These are phyloP conservation scores for Climacium dendroides DNA, from an alignment of 225 moss, liverwort and hornwort genomes.

Conservation along the genomic window DNA sequence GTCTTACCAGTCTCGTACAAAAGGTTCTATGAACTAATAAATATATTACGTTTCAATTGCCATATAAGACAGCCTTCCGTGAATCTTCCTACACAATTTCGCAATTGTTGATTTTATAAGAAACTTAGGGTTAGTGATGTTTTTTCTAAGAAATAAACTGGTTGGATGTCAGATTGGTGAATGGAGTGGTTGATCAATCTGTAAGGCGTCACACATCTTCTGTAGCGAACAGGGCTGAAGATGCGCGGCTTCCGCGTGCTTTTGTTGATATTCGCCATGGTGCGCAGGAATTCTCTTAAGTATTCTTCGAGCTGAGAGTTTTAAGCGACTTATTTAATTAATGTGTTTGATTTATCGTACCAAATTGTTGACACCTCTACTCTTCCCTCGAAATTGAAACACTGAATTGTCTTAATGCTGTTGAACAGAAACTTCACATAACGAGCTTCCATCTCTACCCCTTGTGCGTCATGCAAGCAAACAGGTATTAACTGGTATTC, in stretches of 20 bases:
- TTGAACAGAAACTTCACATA: slow-evolving; percentile 75
- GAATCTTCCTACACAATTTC: not conserved
- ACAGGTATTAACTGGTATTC: slow-evolving; percentile 28
- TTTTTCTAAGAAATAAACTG: not conserved
- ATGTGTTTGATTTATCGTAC: not conserved
- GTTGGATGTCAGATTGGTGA: slow-evolving; percentile 62
- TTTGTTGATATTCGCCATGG: slow-evolving; percentile 98
- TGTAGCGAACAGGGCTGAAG: slow-evolving; percentile 74
- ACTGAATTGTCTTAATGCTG: not conserved
- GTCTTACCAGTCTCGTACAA: not conserved
- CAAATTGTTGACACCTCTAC: not conserved
- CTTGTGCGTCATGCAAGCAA: slow-evolving; percentile 77
- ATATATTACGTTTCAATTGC: not conserved
- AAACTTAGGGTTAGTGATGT: not conserved
- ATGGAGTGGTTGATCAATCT: slow-evolving; percentile 93
- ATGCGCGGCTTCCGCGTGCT: slow-evolving; percentile 64
- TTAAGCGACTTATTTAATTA: not conserved
- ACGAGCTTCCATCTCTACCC: slow-evolving; percentile 78
- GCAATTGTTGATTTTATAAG: not conserved
- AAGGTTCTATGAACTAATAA: not conserved
- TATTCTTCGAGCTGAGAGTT: not conserved
- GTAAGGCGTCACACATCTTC: slow-evolving; percentile 58
- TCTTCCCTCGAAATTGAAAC: not conserved
- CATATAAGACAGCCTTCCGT: not conserved
- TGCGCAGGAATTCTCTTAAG: not conserved